These are phyloP conservation scores for Trichoderma sp. DNA, from an alignment of 2,329 filamentous ascomycete genomes.

Conservation along the genomic window DNA sequence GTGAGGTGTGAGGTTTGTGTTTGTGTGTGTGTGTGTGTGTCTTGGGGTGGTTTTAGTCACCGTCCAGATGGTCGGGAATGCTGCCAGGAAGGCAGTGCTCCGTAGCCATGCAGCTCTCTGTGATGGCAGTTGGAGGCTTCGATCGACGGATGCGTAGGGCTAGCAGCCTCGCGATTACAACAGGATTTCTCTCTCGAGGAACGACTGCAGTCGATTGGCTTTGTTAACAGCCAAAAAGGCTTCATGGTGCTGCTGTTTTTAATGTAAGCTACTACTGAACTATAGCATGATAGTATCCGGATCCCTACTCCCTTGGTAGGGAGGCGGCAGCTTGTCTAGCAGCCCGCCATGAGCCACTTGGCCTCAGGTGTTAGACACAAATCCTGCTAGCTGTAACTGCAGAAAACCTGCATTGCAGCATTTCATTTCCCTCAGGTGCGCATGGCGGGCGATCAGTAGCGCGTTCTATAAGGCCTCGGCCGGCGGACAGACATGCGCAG, in stretches of 20 bases:
- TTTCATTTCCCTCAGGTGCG: slow-evolving; percentile 24
- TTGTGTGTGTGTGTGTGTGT: background rate
- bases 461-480: slow-evolving; percentile 22
- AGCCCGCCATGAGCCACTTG: background rate
- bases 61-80: slow-evolving; percentile 5
- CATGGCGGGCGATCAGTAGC: slow-evolving; percentile 20
- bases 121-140: background rate
- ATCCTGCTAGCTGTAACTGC: background rate
- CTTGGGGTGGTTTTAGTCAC: slow-evolving; percentile 1
- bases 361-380: slow-evolving; percentile 1
- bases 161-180: background rate
- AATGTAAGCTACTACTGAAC: background rate
- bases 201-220: background rate
- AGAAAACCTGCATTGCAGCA: slow-evolving; percentile 12
- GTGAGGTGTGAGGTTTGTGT: background rate
- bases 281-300: background rate
- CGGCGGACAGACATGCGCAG: background rate
- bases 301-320: background rate
- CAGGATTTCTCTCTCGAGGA: background rate
- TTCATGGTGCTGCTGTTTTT: background rate
- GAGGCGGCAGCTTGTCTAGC: background rate
- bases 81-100: background rate
- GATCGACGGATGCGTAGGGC: background rate
- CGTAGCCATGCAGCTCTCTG: background rate
- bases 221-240: background rate